Base-by-base conservation (phyloP, 192 early-diverging fungal species). In the Radiomyces spectabilis region DNA sequence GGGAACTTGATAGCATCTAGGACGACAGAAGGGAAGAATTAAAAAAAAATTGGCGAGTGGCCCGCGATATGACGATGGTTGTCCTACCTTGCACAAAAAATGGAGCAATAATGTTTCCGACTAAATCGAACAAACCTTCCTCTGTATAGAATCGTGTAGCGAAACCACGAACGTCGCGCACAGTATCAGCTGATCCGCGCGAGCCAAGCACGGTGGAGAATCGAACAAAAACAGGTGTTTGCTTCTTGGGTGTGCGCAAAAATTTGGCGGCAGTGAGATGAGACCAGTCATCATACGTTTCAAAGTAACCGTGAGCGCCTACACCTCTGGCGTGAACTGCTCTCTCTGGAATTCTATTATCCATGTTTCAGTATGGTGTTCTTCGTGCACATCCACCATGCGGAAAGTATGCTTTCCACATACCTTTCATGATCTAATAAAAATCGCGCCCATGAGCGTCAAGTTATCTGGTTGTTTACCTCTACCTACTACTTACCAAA, bases 141-240 rank as follows among this genome's bases (percentile, higher is more conserved):
- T 52, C 27, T 12, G 66, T 60, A 44, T 55, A 60, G 32, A 68
- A 54, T 19, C 50, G 30, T 32, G 48, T 40, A 6, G 55, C 53
- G 38, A 58, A 68, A 5, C 62, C 55, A 42, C 51, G 56, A 2
- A 57, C 55, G 43, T 76, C 76, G 31, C 70, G 42, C 16, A 60
- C 63, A 18, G 74, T 72, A 55, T 76, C 74, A 13, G 63, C 59
- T 25, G 66, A 58, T 2, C 70, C 73, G 18, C 45, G 30, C 29
- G 39, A 51, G 3, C 70, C 75, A 24, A 47, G 44, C 1, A 78
- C 71, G 25, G 69, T 78, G 8, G 69, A 73, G 47, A 78, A 63
- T 12, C 76, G 65, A 10, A 68, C 63, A 70, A 77, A 78, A 0
- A 76, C 45, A 10, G 74, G 74, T 21, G 76, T 78, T 30, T 58